Percentiles rank a stretch among this genome's conserved stretches.
phyloP scores from a whole-genome alignment of 2,329 filamentous ascomycete species.

The Colletotrichum agaves region DNA sequence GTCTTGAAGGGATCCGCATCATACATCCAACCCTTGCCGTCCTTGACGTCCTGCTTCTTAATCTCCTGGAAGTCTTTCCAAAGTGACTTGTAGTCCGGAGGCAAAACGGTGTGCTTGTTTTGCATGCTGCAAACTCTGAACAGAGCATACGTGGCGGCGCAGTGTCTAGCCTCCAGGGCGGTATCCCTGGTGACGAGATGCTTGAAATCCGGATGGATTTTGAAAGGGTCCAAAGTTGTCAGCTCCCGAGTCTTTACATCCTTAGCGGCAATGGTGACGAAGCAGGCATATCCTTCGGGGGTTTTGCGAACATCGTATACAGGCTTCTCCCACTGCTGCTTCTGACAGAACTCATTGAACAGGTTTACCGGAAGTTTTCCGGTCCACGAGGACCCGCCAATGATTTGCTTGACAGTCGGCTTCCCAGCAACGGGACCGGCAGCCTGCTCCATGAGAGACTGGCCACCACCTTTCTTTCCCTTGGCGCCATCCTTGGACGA shows the following conservation, averaged over 20 bases:
- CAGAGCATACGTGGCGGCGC: conserved; percentile 89
- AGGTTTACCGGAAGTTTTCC: conserved; percentile 96
- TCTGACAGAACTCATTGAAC: conserved; percentile 93
- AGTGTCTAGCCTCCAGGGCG: conserved; percentile 90
- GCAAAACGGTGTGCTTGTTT: conserved; percentile 94
- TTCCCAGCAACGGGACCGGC: conserved; percentile 52
- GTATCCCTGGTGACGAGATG: conserved; percentile 81
- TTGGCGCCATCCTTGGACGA: conserved; percentile 64
- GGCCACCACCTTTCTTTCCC: conserved; percentile 53
- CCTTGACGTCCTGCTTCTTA: conserved; percentile 82
- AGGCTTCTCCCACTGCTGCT: conserved; percentile 93
- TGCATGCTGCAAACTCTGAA: conserved; percentile 95
- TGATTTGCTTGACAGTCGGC: conserved; percentile 79
- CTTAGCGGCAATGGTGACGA: conserved; percentile 79
- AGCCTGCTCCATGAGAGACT: conserved; percentile 46
- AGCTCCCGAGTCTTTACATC: conserved; percentile 87
- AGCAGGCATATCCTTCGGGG: conserved; percentile 79
- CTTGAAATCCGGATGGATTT: conserved; percentile 80
- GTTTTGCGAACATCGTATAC: conserved; percentile 87
- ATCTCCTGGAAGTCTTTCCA: conserved; percentile 92
- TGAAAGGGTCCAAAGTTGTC: conserved; percentile 81
- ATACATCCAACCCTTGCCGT: conserved; percentile 88
- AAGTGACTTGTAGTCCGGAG: conserved; percentile 86
- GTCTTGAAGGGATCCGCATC: conserved; percentile 93
- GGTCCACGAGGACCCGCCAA: conserved; percentile 96